Conservation (phyloP, 257 asterid species). For the Henckelia pumila region DNA sequence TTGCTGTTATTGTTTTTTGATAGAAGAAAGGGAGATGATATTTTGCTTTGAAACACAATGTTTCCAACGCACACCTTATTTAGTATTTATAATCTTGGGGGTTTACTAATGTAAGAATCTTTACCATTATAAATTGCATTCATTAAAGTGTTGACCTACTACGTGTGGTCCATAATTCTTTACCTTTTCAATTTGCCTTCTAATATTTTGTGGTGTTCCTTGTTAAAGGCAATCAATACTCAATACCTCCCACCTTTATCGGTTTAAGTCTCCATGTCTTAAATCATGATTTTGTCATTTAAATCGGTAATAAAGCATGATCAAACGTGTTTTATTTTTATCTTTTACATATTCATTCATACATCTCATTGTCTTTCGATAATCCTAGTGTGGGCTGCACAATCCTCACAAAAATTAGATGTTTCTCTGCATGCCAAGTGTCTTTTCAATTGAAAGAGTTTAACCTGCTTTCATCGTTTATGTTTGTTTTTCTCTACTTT, state of each 20-base stretch:
- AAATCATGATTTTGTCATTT: neutral
- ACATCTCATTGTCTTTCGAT: neutral
- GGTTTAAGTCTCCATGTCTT: too few species aligned
- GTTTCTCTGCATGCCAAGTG: neutral
- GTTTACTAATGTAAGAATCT: conserved; percentile 19
- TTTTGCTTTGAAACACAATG: conserved; percentile 30
- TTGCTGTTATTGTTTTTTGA: neutral
- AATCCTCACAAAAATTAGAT: neutral
- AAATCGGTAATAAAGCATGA: neutral
- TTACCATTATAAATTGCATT: conserved; percentile 30
- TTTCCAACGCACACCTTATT: conserved; percentile 16
- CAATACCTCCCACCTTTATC: neutral
- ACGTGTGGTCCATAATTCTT: conserved; percentile 32
- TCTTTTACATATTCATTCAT: neutral
- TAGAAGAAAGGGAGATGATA: conserved; percentile 15
- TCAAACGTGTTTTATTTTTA: neutral
- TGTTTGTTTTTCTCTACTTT: neutral
- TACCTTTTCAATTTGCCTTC: conserved; percentile 17
- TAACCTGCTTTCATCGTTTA: neutral
- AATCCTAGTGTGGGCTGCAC: neutral
- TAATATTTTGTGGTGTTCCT: conserved; percentile 19
- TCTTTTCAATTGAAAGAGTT: neutral
- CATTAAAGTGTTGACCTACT: conserved; percentile 20
- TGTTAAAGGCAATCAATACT: neutral
- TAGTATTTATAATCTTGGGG: conserved; percentile 37